These are phyloP conservation scores for Colletotrichum horii DNA, from an alignment of 2,329 filamentous ascomycete species.

Conservation along the genomic window DNA sequence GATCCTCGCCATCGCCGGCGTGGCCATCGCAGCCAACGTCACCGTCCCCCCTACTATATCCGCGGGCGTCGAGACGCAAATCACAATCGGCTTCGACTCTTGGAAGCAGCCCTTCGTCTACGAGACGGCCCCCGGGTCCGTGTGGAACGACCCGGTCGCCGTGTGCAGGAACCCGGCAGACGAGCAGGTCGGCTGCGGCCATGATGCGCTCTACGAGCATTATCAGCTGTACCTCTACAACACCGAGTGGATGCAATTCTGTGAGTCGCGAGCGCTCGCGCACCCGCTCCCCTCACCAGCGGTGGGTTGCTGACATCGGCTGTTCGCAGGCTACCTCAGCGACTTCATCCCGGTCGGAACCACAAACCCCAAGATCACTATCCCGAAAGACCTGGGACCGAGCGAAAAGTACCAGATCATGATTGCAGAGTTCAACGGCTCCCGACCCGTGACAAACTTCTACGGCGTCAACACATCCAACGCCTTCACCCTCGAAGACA, in stretches of 20 bases:
- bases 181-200: neutral
- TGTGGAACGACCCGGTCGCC: neutral
- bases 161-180: neutral
- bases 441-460: neutral
- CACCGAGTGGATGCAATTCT: neutral
- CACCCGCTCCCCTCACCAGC: too few species aligned
- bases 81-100: slow-evolving; percentile 1
- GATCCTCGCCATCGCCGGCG: neutral
- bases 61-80: slow-evolving; percentile 4
- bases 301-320: neutral
- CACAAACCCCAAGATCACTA: neutral
- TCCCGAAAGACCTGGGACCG: neutral
- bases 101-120: slow-evolving; percentile 12
- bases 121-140: neutral
- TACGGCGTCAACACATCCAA: neutral
- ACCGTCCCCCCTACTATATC: neutral
- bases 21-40: neutral
- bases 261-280: neutral
- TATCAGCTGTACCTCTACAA: slow-evolving; percentile 1
- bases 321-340: neutral
- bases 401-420: neutral
- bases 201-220: neutral
- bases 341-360: neutral
- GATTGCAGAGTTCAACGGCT: neutral
- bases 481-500: neutral